Evolutionary conservation across 208 protist species (phyloP).

Genomic region (Crithidia fasciculata): DNA sequence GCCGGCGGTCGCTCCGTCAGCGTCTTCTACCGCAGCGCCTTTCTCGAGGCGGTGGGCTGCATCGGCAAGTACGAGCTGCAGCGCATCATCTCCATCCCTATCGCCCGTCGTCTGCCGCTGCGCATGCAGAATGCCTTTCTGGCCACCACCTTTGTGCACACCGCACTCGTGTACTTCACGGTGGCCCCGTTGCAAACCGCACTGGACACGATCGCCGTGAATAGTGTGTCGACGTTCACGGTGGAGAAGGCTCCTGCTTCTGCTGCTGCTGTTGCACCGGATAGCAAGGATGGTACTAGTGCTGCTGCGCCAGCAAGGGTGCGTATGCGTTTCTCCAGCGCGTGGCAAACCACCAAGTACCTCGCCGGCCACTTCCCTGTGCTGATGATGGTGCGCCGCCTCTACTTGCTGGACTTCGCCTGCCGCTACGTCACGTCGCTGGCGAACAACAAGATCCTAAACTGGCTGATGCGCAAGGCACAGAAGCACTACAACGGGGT

Average conservation of each 20-base stretch:
- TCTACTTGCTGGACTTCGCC: conserved; percentile 37
- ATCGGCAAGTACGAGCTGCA: conserved; percentile 41
- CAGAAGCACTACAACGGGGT: conserved; percentile 8
- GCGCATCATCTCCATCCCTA: conserved; percentile 37
- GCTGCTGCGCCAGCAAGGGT: conserved; percentile 1
- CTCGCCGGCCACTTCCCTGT: conserved; percentile 30
- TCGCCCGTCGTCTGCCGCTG: conserved; percentile 34
- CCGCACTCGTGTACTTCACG: conserved; percentile 35
- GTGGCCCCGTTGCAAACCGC: conserved; percentile 35
- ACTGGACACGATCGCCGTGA: conserved; percentile 42
- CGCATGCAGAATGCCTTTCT: conserved; percentile 31
- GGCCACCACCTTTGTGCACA: conserved; percentile 32
- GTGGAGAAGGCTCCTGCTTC: not conserved
- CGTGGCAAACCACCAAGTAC: conserved; percentile 25
- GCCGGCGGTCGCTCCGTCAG: conserved; percentile 29
- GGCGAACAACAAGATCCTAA: conserved; percentile 40
- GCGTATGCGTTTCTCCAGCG: conserved; percentile 25
- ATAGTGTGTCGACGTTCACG: conserved; percentile 37
- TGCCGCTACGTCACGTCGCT: conserved; percentile 40
- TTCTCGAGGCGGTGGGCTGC: conserved; percentile 39
- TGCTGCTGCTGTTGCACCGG: not conserved
- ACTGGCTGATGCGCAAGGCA: conserved; percentile 18
- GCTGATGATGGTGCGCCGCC: conserved; percentile 22
- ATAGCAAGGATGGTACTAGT: not conserved
- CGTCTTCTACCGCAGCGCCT: conserved; percentile 60